Conservation (phyloP, 257 asterid species). For the Solanum bulbocastanum region DNA sequence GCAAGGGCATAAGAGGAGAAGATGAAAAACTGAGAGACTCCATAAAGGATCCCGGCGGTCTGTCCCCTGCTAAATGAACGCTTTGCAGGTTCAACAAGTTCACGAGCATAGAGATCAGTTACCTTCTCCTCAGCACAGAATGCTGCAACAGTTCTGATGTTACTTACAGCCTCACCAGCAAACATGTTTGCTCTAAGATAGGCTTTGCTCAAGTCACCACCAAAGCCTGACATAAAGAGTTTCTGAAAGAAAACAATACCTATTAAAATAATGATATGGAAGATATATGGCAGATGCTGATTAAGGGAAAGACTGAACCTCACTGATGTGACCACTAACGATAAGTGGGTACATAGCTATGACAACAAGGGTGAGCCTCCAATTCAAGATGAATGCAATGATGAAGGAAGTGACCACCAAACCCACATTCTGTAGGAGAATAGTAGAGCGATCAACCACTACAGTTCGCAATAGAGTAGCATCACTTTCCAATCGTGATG, state of each 20-base stretch:
- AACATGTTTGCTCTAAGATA: conserved; percentile 95
- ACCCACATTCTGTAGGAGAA: conserved; percentile 81
- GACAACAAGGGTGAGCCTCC: conserved; percentile 95
- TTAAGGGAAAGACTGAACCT: conserved; percentile 33
- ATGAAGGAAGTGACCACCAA: conserved; percentile 68
- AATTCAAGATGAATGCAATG: conserved; percentile 87
- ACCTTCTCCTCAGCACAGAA: conserved; percentile 91
- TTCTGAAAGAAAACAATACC: conserved; percentile 43
- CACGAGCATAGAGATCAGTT: conserved; percentile 52
- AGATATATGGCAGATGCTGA: not conserved
- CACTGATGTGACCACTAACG: conserved; percentile 94
- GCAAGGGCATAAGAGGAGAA: conserved; percentile 93
- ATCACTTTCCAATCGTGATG: conserved; percentile 74
- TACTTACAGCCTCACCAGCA: conserved; percentile 98
- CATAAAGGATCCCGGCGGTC: conserved; percentile 83
- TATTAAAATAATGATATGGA: not conserved
- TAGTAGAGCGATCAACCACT: conserved; percentile 86
- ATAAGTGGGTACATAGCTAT: conserved; percentile 79
- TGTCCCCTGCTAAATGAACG: conserved; percentile 83
- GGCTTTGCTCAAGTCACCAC: conserved; percentile 80
- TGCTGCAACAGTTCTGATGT: conserved; percentile 89
- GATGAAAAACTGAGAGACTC: conserved; percentile 91
- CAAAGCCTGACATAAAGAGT: conserved; percentile 93
- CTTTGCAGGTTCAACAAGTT: conserved; percentile 74
- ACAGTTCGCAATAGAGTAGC: conserved; percentile 75